These are phyloP conservation scores for Symbiodinium natans DNA, from an alignment of 73 alveolate genomes.

Conservation along the genomic window DNA sequence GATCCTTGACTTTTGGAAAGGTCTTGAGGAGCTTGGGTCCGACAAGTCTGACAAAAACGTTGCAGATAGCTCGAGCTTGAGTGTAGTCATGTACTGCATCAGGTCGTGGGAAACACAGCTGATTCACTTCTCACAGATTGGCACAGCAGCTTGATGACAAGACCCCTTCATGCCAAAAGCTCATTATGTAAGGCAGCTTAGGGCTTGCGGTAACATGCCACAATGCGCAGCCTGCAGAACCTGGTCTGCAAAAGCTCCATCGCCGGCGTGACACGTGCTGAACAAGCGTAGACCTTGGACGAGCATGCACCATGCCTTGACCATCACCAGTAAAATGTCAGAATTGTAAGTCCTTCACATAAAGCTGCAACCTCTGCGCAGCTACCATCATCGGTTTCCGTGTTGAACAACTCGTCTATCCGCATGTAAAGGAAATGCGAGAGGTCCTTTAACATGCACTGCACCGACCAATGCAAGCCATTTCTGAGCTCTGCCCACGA, in stretches of 20 bases:
- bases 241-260: constrained; percentile 53
- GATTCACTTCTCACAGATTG: too few relatives aligned
- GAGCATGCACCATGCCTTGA: too few relatives aligned
- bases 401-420: constrained; percentile 70
- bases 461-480: neutral
- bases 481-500: neutral
- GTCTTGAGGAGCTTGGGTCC: constrained; percentile 12
- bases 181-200: too few relatives aligned
- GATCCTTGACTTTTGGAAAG: constrained; percentile 68
- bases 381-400: constrained; percentile 85
- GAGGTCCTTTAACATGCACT: neutral
- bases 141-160: too few relatives aligned
- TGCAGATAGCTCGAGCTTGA: neutral
- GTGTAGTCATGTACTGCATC: neutral
- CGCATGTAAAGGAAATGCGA: constrained; percentile 54
- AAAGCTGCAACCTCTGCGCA: constrained; percentile 47
- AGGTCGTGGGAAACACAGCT: neutral
- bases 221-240: constrained; percentile 33
- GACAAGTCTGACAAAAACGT: neutral
- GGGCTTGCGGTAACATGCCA: too few relatives aligned
- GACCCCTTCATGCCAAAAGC: too few relatives aligned
- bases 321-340: neutral
- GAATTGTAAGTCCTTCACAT: neutral
- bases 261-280: constrained; percentile 73
- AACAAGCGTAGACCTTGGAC: constrained; percentile 61